Conservation (phyloP, 768 basidiomycete species). For the Lactarius sanguifluus region DNA sequence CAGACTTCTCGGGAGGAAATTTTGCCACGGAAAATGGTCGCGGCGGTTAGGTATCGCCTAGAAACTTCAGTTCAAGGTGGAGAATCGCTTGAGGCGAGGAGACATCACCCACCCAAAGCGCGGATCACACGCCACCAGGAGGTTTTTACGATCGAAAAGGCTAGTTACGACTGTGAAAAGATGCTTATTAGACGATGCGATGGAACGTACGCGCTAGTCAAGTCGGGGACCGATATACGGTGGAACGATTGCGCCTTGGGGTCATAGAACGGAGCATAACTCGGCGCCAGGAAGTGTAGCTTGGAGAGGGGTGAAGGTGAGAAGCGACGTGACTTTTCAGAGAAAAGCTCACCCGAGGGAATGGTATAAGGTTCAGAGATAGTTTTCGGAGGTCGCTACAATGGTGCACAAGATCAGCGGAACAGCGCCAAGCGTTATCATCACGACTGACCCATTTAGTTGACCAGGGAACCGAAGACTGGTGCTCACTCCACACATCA, state of each 20-base stretch:
- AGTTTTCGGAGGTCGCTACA: constrained; percentile 82
- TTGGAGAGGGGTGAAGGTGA: constrained; percentile 37
- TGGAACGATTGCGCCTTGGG: constrained; percentile 61
- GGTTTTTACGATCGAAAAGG: constrained; percentile 75
- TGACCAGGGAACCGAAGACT: constrained; percentile 93
- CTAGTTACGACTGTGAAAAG: constrained; percentile 38
- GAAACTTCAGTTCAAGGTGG: constrained; percentile 1
- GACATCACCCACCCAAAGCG: constrained; percentile 56
- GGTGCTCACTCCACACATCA: constrained; percentile 94
- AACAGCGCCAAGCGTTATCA: neutral
- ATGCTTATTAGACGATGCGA: neutral
- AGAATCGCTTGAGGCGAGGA: constrained; percentile 11
- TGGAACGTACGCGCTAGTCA: constrained; percentile 66
- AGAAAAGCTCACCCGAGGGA: constrained; percentile 70
- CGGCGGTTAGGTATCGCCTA: constrained; percentile 84
- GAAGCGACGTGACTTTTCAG: neutral
- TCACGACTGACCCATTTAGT: constrained; percentile 67
- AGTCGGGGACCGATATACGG: constrained; percentile 58
- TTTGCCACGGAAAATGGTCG: constrained; percentile 83
- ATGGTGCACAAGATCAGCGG: constrained; percentile 9
- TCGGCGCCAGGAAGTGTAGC: constrained; percentile 96
- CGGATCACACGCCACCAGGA: constrained; percentile 83
- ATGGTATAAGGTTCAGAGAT: constrained; percentile 92
- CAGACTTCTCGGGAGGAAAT: constrained; percentile 78
- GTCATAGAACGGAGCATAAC: constrained; percentile 87